Conservation (phyloP, 2,329 filamentous ascomycete species). For the Dendrostoma leiphaemia region DNA sequence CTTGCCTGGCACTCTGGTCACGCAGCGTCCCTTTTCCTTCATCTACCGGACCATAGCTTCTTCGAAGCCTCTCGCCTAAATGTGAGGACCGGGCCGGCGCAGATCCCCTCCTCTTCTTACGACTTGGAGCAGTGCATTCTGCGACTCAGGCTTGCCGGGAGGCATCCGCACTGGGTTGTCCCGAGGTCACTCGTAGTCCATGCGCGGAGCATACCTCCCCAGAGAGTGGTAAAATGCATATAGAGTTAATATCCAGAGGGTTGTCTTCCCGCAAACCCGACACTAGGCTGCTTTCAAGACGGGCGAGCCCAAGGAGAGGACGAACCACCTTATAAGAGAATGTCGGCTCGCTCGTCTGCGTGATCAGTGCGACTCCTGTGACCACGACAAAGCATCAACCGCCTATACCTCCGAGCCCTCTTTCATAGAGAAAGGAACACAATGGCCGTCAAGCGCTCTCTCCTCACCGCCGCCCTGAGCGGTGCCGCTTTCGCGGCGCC, state of each 20-base stretch:
- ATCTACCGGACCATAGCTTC: neutral
- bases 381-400: neutral
- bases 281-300: neutral
- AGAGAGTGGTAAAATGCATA: neutral
- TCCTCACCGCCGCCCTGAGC: slow-evolving; percentile 35
- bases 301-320: neutral
- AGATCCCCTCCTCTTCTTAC: neutral
- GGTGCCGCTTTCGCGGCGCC: slow-evolving; percentile 38
- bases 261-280: slow-evolving; percentile 9
- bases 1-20: slow-evolving; percentile 3
- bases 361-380: neutral
- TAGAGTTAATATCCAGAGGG: slow-evolving; percentile 1
- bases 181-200: neutral
- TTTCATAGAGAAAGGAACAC: slow-evolving; percentile 1
- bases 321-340: neutral
- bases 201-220: neutral
- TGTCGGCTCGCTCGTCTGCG: neutral
- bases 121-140: neutral
- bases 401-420: neutral
- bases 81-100: neutral
- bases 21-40: neutral
- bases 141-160: neutral
- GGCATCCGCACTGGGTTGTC: too few species aligned
- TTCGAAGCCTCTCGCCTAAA: slow-evolving; percentile 4
- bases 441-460: slow-evolving; percentile 25